Base-by-base conservation (phyloP, 2,329 filamentous ascomycete species). In the Penicillium sp. region DNA sequence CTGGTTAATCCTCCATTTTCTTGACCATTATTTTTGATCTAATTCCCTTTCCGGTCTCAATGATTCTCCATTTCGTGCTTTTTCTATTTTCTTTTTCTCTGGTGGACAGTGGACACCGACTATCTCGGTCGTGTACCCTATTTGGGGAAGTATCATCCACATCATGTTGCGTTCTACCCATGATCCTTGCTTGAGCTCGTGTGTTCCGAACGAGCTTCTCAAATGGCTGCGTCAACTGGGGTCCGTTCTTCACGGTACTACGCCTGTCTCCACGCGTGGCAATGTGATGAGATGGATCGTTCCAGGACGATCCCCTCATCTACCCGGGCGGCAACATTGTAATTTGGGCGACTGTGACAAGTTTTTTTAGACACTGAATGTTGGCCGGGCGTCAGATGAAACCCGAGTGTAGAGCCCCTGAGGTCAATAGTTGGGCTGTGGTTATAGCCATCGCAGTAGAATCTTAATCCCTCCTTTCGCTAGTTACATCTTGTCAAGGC, bases 121-220 rank as follows among this genome's bases (percentile, higher is more conserved):
- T 36, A 53, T 18, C 48, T 61, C 60, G 58, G 60, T 42, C 27
- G 4, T 57, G 18, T 54, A 38, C 45, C 60, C 56, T 50, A 48
- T 55, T 62, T 32, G 39, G 60, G 60, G 21, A 58, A 54, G 29
- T 36, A 31, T 47, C 49, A 54, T 59, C 59, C 59, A 60, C 55
- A 42, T 49, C 27, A 49, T 18, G 50, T 58, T 36, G 31, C 59
- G 56, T 55, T 27, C 16, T 29, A 48, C 24, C 24, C 13, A 48
- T 43, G 6, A 38, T 39, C 48, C 53, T 44, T 47, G 38, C 44
- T 27, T 34, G 18, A 52, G 36, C 44, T 48, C 45, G 29, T 42
- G 45, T 42, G 29, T 22, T 36, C 29, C n/a, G 21, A 41, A 29
- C 4, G 22, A 40, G 34, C n/a, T 21, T 21, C 21, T n/a, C 7